Evolutionary conservation across 805 yeast genomes (phyloP).

Genomic region (Metschnikowia chrysomelidarum): DNA sequence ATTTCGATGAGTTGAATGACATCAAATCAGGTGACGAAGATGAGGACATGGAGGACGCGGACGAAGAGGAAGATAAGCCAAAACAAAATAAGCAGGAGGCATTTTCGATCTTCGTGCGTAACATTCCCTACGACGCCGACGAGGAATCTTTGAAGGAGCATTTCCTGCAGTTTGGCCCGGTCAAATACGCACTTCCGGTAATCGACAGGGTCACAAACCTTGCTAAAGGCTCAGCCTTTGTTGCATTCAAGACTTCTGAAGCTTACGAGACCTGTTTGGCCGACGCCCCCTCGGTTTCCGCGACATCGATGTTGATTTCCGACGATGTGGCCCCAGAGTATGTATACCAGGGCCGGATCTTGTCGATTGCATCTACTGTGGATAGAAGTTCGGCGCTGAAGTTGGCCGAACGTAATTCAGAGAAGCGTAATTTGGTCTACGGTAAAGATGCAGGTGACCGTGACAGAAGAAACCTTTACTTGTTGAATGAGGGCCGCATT

Average conservation of each 20-base stretch:
- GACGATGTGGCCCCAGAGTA: conserved; percentile 90
- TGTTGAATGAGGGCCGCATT: conserved; percentile 93
- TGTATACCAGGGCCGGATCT: conserved; percentile 88
- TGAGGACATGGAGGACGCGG: conserved; percentile 23
- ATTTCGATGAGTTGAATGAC: conserved; percentile 20
- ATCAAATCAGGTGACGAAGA: conserved; percentile 17
- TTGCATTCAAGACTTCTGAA: conserved; percentile 67
- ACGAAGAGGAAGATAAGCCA: conserved; percentile 28
- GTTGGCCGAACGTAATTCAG: conserved; percentile 70
- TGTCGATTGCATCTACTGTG: conserved; percentile 81
- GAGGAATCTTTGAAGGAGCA: conserved; percentile 74
- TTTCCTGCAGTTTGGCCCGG: conserved; percentile 79
- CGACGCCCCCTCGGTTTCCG: conserved; percentile 70
- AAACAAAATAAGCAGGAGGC: conserved; percentile 62
- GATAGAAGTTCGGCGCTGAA: conserved; percentile 78
- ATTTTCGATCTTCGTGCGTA: conserved; percentile 80
- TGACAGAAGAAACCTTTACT: conserved; percentile 81
- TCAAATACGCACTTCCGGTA: conserved; percentile 92
- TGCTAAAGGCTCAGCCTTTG: conserved; percentile 94
- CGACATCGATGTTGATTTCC: conserved; percentile 71
- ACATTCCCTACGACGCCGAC: conserved; percentile 93
- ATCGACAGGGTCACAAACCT: conserved; percentile 80
- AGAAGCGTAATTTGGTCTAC: conserved; percentile 66
- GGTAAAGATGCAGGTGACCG: conserved; percentile 80
- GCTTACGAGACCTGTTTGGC: conserved; percentile 67